Evolutionary conservation across 306 rosid genomes (phyloP).

Genomic region (Gastrolobium villosum): DNA sequence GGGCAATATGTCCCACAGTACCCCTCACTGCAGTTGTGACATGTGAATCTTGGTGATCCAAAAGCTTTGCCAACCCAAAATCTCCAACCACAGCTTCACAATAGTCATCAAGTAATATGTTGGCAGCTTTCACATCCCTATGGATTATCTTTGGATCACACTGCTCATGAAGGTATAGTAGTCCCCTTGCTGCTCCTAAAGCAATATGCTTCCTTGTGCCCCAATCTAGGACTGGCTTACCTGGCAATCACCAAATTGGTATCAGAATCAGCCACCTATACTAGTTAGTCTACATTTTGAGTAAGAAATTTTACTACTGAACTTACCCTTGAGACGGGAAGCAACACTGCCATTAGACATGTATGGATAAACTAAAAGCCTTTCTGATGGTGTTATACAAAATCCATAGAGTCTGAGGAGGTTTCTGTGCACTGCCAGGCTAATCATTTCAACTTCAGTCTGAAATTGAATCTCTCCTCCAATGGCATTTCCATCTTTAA

Average conservation of each 20-base stretch:
- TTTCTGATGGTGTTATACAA: conserved; percentile 60
- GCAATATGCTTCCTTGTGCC: conserved; percentile 63
- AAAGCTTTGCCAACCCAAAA: conserved; percentile 63
- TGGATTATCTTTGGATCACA: conserved; percentile 68
- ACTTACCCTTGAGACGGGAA: conserved; percentile 62
- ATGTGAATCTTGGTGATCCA: conserved; percentile 66
- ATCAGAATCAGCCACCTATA: conserved; percentile 3
- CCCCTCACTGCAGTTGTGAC: conserved; percentile 67
- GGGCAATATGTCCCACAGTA: conserved; percentile 64
- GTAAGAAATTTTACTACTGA: conserved; percentile 20
- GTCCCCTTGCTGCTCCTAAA: conserved; percentile 63
- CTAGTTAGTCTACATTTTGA: conserved; percentile 9
- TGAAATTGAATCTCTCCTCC: conserved; percentile 68
- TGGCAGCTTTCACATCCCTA: conserved; percentile 63
- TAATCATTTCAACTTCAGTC: conserved; percentile 67
- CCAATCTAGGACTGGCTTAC: conserved; percentile 63
- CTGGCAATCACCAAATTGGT: conserved; percentile 43
- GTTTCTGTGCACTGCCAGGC: conserved; percentile 62
- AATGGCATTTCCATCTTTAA: conserved; percentile 62
- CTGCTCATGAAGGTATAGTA: conserved; percentile 60
- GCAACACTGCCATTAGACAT: conserved; percentile 69
- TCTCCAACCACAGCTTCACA: conserved; percentile 66
- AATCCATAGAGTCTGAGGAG: conserved; percentile 64
- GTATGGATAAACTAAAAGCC: conserved; percentile 63
- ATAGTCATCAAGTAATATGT: conserved; percentile 62